A percentile compares a stretch with the other conserved stretches of the same genome.
Conservation (phyloP, 345 rosid genomes). For the Gossypium thurberi region DNA sequence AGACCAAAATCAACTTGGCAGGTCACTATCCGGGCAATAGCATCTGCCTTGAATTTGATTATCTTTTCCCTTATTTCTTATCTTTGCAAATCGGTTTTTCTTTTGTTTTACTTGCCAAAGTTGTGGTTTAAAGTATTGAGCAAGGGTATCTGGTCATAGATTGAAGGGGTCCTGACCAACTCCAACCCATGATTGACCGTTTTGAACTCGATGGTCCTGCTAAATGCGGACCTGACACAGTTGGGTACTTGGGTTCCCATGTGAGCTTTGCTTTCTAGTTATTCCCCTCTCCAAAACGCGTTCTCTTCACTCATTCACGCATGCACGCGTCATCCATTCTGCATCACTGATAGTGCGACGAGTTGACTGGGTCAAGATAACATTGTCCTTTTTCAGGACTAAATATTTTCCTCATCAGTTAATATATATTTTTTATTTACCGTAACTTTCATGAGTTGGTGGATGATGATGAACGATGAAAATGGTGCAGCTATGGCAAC, state of each 20-base stretch:
- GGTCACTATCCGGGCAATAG: neutral
- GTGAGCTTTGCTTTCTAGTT: slow-evolving; percentile 22
- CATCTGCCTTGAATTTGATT: neutral
- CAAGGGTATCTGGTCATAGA: neutral
- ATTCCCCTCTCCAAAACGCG: slow-evolving; percentile 12
- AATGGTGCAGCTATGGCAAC: slow-evolving; percentile 84
- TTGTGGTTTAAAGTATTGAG: neutral
- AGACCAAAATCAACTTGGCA: neutral
- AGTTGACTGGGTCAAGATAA: slow-evolving; percentile 21
- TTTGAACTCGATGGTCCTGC: slow-evolving; percentile 13
- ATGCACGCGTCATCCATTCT: slow-evolving; percentile 11
- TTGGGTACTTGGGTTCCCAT: slow-evolving; percentile 22
- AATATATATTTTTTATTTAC: neutral
- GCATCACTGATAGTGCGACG: slow-evolving; percentile 6
- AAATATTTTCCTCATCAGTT: neutral
- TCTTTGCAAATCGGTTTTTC: neutral
- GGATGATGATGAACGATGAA: slow-evolving; percentile 2
- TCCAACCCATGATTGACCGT: slow-evolving; percentile 13
- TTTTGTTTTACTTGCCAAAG: neutral
- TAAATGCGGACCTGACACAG: slow-evolving; percentile 17
- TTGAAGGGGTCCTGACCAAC: slow-evolving; percentile 4
- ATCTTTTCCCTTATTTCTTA: neutral
- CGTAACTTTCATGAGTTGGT: slow-evolving; percentile 1
- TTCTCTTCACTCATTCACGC: neutral
- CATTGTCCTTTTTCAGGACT: slow-evolving; percentile 7